Base-by-base conservation (phyloP, 306 rosid species). In the Vachellia collinsii region DNA sequence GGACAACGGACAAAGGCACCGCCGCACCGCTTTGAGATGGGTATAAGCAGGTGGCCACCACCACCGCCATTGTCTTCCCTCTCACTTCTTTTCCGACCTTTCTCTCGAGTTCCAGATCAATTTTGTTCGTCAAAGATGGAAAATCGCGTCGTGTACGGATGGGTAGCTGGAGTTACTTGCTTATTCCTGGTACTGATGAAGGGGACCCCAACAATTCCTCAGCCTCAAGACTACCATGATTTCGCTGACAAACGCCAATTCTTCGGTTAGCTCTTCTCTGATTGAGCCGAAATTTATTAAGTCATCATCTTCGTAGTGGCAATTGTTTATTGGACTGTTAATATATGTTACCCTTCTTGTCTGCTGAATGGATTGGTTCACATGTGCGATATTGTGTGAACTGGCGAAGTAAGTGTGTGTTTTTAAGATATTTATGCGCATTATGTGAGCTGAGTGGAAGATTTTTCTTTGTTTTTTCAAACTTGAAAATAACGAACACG, bases 211-310 rank as follows among this genome's bases (percentile, higher is more conserved):
- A 78, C 90, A 20, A 91, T 94, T 68, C 97, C 94, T 48, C 97
- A 94, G 88, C 82, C 90, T 19, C 90, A 94, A 83, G 89, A 82
- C 5, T 94, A 92, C 72, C 97, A 94, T 54, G 80, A 92, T 86
- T 94, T 94, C 75, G 97, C 97, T 38, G 98, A 94, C 76, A 88
- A 92, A 19, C 93, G 97, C 85, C 76, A 46, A 20, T 91, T 88
- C 85, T 82, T 94, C 13, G 97, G 98, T 94, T 68, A 74, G 7
- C 65, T 12, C 72, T 69, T 44, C 23, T 79, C 37, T 51, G 23
- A 42, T 80, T 53, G 43, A 9, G 34, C 44, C 16, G n/a, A 39
- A 54, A 13, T 37, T 72, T 0, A 23, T 25, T 22, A 4, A 5
- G 46, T 38, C n/a, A 29, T 29, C 41, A 13, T 29, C 41, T 41